Evolutionary conservation across 139 green algal species (phyloP), one percentile per base, ranked within the genome.

Genomic region (Chlorella sp.): DNA sequence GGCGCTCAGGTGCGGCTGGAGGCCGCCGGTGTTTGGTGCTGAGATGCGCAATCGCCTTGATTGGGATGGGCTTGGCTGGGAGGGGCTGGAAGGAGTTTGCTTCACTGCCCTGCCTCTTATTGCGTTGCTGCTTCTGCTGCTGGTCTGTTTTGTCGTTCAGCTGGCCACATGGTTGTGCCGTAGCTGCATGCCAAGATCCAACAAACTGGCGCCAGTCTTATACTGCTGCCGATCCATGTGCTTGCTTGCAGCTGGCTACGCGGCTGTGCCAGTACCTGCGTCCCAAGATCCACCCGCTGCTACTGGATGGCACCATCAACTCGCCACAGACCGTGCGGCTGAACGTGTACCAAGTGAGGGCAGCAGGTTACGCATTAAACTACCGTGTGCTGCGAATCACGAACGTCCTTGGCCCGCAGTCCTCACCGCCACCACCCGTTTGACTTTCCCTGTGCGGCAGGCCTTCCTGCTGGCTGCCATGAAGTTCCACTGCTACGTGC

Each of bases 251-350:
- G 84, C 90, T 98, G 70, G 40, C 70, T 17, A 19, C 77, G n/a
- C 91, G 93, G 85, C 81, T 98, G 89, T 90, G 89, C 58, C 81
- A 88, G 17, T 98, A 96, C 89, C 85, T 99, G 86, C 91, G 94
- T 1, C 95, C 94, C 81, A 98, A 99, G 92, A 92, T 92, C 83
- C 91, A 95, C 80, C 89, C 92, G 0, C 85, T 99, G 78, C 91
- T 99, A 72, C 92, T 97, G 81, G 96, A 99, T 88, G 48, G 68
- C 26, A 69, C 73, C 80, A 93, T 98, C 85, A 98, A 97, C 90
- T 93, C 86, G 0, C 76, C 85, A 9, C 11, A 43, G 17, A 98
- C 94, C 0, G 87, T 96, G 48, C 75, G 90, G 9, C 83, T 98
- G 38, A 99, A 99, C 89, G 89, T 98, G 11, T 98, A 93, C 87